Base-by-base conservation (phyloP, 1,139 yeast genomes). In the Lodderomyces jiufengensis region DNA sequence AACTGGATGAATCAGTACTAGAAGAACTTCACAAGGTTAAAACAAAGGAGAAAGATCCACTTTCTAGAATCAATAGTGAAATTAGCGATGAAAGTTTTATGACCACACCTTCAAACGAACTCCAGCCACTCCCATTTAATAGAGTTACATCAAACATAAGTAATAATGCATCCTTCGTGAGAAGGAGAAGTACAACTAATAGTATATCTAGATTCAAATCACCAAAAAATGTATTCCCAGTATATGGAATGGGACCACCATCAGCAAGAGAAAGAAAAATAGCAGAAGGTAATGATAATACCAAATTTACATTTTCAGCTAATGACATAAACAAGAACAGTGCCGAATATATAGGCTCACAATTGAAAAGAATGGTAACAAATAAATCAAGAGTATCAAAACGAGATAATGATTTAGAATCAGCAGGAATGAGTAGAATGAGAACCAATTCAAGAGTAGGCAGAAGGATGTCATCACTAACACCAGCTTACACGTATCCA, bases 171-270 rank as follows among this genome's bases (percentile, higher is more conserved):
- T n/a, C n/a, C n/a, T n/a, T n/a, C n/a, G n/a, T n/a, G n/a, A n/a
- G n/a, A n/a, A n/a, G n/a, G n/a, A n/a, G n/a, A n/a, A n/a, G n/a
- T n/a, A n/a, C n/a, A n/a, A n/a, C n/a, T n/a, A n/a, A n/a, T n/a
- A n/a, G n/a, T n/a, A n/a, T n/a, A n/a, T n/a, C n/a, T n/a, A n/a
- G n/a, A n/a, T 11, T 27, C 10, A 35, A 41, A 45, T 80, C 88
- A 1, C 94, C 92, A 2, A 76, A 73, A 24, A 85, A 85, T 43
- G 88, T 82, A 0, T 84, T 83, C 57, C 94, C 94, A 0, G 88
- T 84, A 1, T 66, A 67, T 46, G 92, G 86, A 2, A 82, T 83
- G 90, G 87, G 84, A 0, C 66, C 65, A 6, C 83, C 90, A 2
- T 51, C 73, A 28, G 57, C 56, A 14, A 62, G 73, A 38, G 90